Evolutionary conservation across 495 filamentous ascomycete species (phyloP).

Genomic region (Xylaria grammica): DNA sequence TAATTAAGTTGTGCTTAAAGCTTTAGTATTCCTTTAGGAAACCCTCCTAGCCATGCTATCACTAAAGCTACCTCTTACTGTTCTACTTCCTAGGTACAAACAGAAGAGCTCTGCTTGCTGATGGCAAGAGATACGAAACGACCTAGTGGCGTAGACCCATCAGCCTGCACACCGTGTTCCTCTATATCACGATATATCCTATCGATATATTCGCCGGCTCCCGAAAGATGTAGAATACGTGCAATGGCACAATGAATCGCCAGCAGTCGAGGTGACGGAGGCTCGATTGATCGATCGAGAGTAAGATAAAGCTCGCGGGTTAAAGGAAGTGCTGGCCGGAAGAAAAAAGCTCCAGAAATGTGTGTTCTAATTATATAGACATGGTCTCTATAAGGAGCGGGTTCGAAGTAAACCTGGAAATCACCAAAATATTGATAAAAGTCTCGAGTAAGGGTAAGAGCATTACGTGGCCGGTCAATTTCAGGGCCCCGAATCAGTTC

Average conservation of each 20-base stretch:
- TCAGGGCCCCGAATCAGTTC: conserved; percentile 26
- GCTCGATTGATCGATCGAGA: conserved; percentile 34
- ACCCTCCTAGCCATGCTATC: conserved; percentile 1
- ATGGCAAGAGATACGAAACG: conserved; percentile 16
- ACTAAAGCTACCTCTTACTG: conserved; percentile 2
- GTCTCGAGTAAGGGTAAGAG: conserved; percentile 17
- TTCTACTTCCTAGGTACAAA: conserved; percentile 10
- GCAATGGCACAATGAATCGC: conserved; percentile 42
- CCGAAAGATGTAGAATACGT: conserved; percentile 42
- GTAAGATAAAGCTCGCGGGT: conserved; percentile 35
- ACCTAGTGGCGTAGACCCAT: conserved; percentile 34
- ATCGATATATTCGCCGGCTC: conserved; percentile 43
- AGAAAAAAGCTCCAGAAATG: conserved; percentile 26
- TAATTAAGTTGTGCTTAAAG: conserved; percentile 1
- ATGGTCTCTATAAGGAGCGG: conserved; percentile 9
- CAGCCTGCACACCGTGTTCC: conserved; percentile 35
- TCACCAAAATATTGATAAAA: conserved; percentile 23
- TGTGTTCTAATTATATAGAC: conserved; percentile 37
- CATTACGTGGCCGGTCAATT: conserved; percentile 29
- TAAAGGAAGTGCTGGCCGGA: conserved; percentile 37
- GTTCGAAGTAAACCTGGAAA: conserved; percentile 28
- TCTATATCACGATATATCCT: conserved; percentile 40
- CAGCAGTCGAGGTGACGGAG: conserved; percentile 39
- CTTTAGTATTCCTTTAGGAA: conserved; percentile 1
- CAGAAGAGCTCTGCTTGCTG: conserved; percentile 14